These are phyloP conservation scores for Penicilliopsis zonata DNA, from an alignment of 495 filamentous ascomycete species.

Conservation along the genomic window DNA sequence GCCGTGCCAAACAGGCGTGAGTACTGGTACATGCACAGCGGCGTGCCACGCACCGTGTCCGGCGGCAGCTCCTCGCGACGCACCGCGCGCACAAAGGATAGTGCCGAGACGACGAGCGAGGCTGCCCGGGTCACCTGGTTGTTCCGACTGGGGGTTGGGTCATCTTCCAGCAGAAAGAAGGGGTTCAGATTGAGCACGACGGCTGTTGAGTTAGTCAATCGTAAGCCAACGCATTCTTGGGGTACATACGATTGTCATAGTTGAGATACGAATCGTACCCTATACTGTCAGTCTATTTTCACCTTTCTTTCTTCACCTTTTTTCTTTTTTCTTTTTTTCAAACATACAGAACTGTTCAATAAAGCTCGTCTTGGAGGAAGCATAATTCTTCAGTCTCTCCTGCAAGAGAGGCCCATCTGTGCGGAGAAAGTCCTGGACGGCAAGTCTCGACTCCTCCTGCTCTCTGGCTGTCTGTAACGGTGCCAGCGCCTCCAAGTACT, in stretches of 20 bases:
- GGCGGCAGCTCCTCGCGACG: slow-evolving; percentile 87
- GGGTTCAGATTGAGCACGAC: slow-evolving; percentile 96
- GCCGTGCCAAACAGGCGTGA: slow-evolving; percentile 92
- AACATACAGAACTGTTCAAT: slow-evolving; percentile 97
- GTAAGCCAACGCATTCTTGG: too few relatives aligned
- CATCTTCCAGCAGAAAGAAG: slow-evolving; percentile 95
- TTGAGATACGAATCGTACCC: slow-evolving; percentile 99
- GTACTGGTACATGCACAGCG: slow-evolving; percentile 96
- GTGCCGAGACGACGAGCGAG: slow-evolving; percentile 77
- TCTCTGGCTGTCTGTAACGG: slow-evolving; percentile 74
- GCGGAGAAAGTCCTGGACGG: slow-evolving; percentile 76
- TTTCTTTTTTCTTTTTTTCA: slow-evolving; percentile 1
- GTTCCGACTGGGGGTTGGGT: slow-evolving; percentile 89
- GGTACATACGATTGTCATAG: slow-evolving; percentile 74
- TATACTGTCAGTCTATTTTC: slow-evolving; percentile 18
- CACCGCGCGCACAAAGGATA: slow-evolving; percentile 89
- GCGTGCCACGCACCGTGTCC: slow-evolving; percentile 69
- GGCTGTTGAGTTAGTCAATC: slow-evolving; percentile 31
- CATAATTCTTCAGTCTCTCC: slow-evolving; percentile 84
- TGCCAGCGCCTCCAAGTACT: slow-evolving; percentile 68
- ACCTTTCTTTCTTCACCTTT: slow-evolving; percentile 1
- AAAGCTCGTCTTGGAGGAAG: slow-evolving; percentile 85
- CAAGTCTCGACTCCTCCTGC: slow-evolving; percentile 68
- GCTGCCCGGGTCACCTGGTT: slow-evolving; percentile 93
- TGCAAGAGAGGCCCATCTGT: slow-evolving; percentile 77